Evolutionary conservation across 2,329 filamentous ascomycete genomes (phyloP).

Genomic region (Fusarium buxicola): DNA sequence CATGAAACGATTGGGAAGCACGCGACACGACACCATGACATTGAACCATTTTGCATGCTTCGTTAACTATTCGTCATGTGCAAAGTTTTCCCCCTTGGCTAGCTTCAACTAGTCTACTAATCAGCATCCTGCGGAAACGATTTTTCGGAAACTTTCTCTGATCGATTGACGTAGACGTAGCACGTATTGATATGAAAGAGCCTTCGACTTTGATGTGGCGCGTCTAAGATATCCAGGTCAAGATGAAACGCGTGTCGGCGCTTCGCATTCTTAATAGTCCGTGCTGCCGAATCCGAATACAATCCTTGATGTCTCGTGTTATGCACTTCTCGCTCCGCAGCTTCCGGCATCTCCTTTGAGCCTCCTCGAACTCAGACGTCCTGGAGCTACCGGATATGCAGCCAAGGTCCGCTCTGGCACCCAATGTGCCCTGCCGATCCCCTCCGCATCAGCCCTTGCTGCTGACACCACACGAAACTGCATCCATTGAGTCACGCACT

Average conservation of each 20-base stretch:
- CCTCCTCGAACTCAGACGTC: not conserved
- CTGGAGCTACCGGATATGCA: slow-evolving; percentile 3
- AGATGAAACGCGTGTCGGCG: slow-evolving; percentile 10
- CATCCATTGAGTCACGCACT: slow-evolving; percentile 30
- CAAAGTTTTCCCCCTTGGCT: slow-evolving; percentile 23
- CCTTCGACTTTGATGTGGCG: slow-evolving; percentile 17
- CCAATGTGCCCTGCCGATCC: slow-evolving; percentile 15
- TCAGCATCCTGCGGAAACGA: slow-evolving; percentile 4
- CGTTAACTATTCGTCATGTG: not conserved
- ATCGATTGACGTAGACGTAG: slow-evolving; percentile 12
- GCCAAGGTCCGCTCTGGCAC: slow-evolving; percentile 9
- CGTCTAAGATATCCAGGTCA: slow-evolving; percentile 1
- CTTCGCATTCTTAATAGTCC: slow-evolving; percentile 29
- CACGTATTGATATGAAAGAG: slow-evolving; percentile 14
- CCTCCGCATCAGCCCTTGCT: slow-evolving; percentile 5
- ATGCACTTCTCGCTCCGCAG: slow-evolving; percentile 18
- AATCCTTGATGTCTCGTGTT: slow-evolving; percentile 23
- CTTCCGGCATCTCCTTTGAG: slow-evolving; percentile 27
- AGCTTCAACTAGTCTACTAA: slow-evolving; percentile 20
- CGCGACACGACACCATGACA: slow-evolving; percentile 36
- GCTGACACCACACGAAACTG: slow-evolving; percentile 15
- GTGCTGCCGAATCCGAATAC: slow-evolving; percentile 29
- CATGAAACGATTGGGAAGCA: slow-evolving; percentile 19
- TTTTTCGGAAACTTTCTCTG: not conserved
- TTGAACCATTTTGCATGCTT: not conserved